A percentile compares a stretch with the other conserved stretches of the same genome.
Evolutionary conservation across 352 stramenopile species (phyloP).

Genomic region (Phytophthora melonis): DNA sequence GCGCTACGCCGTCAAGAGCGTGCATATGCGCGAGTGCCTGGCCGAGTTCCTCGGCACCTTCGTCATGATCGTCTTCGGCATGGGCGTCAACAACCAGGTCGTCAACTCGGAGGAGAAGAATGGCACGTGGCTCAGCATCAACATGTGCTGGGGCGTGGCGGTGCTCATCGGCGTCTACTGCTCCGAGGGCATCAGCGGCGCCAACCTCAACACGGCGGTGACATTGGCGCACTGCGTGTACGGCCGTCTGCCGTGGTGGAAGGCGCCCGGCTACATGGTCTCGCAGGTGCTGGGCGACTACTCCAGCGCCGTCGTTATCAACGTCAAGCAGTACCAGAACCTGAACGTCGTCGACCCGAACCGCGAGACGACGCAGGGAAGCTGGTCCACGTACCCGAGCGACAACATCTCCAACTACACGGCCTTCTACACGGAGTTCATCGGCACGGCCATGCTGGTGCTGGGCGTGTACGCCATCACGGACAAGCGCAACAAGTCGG

Average conservation of each 20-base stretch:
- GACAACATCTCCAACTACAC: constrained; percentile 43
- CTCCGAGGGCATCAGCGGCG: constrained; percentile 42
- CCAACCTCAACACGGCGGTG: constrained; percentile 61
- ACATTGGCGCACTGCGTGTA: constrained; percentile 55
- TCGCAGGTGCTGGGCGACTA: constrained; percentile 56
- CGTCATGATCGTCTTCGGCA: constrained; percentile 63
- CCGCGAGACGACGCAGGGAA: constrained; percentile 33
- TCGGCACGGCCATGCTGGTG: constrained; percentile 55
- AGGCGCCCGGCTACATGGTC: constrained; percentile 51
- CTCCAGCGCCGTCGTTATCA: constrained; percentile 43
- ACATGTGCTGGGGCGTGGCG: constrained; percentile 55
- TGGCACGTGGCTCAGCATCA: constrained; percentile 69
- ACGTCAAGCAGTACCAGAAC: constrained; percentile 51
- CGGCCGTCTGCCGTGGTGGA: constrained; percentile 50
- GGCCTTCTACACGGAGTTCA: constrained; percentile 56
- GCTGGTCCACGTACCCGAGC: constrained; percentile 54
- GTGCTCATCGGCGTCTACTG: constrained; percentile 60
- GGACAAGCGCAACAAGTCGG: constrained; percentile 48
- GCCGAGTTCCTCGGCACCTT: constrained; percentile 59
- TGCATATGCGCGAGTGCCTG: constrained; percentile 49
- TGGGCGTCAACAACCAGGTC: constrained; percentile 67
- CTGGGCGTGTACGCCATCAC: constrained; percentile 51
- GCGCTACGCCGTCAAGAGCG: constrained; percentile 32
- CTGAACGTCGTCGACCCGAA: constrained; percentile 53
- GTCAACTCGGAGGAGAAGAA: constrained; percentile 47